phyloP scores from a whole-genome alignment of 352 stramenopile genomes.

The Aphanomyces astaci region DNA sequence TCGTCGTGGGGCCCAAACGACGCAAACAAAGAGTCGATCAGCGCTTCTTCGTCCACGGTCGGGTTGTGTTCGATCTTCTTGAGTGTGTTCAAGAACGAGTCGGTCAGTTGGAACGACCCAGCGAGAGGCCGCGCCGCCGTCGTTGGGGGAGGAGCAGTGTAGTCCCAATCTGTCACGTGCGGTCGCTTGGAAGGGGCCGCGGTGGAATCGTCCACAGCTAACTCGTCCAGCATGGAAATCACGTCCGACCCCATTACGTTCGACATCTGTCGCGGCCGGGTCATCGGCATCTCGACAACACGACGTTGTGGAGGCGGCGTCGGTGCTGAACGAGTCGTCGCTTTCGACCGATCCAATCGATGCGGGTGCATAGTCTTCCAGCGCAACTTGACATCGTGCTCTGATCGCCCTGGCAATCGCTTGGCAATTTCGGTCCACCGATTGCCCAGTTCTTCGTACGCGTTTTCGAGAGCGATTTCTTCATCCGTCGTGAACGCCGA shows the following conservation, averaged over 20 bases:
- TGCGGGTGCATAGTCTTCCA: constrained; percentile 82
- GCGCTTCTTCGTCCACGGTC: constrained; percentile 9
- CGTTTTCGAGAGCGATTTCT: constrained; percentile 62
- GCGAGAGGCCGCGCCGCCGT: background rate
- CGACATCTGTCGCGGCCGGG: constrained; percentile 5
- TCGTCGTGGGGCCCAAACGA: constrained; percentile 23
- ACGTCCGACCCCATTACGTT: constrained; percentile 17
- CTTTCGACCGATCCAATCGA: constrained; percentile 13
- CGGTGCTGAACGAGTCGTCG: background rate
- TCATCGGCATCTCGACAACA: background rate
- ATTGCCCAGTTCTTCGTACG: constrained; percentile 78
- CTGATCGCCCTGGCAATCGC: constrained; percentile 62
- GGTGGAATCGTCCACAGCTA: background rate
- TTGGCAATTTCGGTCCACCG: constrained; percentile 84
- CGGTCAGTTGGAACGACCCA: constrained; percentile 12
- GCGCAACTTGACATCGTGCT: constrained; percentile 71
- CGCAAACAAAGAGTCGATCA: constrained; percentile 21
- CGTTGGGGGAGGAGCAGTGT: background rate
- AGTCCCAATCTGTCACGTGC: background rate
- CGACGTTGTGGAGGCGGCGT: background rate
- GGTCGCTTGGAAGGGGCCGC: background rate
- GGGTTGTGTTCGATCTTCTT: constrained; percentile 11
- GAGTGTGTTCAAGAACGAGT: constrained; percentile 17
- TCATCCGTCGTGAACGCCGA: constrained; percentile 60
- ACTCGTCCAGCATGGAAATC: constrained; percentile 5